These are phyloP conservation scores for Tolypocladium pustulatum DNA, from an alignment of 2,329 filamentous ascomycete species.

Conservation along the genomic window DNA sequence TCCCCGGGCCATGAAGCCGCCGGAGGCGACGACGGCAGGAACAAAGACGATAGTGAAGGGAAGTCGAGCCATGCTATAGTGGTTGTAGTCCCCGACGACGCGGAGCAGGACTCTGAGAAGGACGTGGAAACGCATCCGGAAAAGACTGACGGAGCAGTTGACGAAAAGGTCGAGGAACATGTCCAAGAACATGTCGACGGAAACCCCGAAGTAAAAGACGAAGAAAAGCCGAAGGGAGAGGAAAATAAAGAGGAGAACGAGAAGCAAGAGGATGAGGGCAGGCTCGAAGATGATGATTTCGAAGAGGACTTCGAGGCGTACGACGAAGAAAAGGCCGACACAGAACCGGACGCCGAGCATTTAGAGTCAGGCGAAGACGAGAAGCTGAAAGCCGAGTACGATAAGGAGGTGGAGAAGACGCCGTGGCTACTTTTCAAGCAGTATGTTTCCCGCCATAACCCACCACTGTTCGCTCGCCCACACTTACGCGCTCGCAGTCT, in stretches of 20 bases:
- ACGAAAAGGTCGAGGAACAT: background rate
- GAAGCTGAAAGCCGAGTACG: conserved; percentile 14
- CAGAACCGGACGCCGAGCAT: conserved; percentile 9
- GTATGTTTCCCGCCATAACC: conserved; percentile 12
- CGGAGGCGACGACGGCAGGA: background rate
- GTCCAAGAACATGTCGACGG: background rate
- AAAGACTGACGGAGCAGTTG: background rate
- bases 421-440: conserved; percentile 30
- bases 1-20: background rate
- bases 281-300: background rate
- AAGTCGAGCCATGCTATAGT: background rate
- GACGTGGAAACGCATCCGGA: background rate
- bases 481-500: conserved; percentile 41
- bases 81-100: background rate
- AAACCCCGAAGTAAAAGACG: conserved; percentile 9
- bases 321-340: conserved; percentile 3
- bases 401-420: conserved; percentile 20
- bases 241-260: background rate
- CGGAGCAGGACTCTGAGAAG: background rate
- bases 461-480: background rate
- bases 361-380: conserved; percentile 16
- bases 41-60: background rate
- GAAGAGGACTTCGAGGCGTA: background rate
- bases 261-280: background rate
- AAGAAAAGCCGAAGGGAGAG: background rate